Conservation (phyloP, 2,329 filamentous ascomycete genomes). For the Fusarium gaditjirri region DNA sequence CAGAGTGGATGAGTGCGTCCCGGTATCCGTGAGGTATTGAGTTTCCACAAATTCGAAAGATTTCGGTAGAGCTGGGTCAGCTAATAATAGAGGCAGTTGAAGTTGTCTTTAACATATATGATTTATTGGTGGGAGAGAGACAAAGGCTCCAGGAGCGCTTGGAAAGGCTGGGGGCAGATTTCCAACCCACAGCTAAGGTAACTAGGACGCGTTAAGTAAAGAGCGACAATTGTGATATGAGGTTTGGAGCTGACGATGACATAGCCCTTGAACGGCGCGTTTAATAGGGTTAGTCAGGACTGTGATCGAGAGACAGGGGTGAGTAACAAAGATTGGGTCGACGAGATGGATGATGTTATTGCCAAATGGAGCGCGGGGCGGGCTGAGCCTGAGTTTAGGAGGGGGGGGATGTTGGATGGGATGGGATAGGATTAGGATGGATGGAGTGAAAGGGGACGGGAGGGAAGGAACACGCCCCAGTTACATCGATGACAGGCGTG, state of each 20-base stretch:
- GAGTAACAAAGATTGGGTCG: conserved; percentile 36
- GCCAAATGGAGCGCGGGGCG: conserved; percentile 39
- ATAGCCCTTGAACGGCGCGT: conserved; percentile 19
- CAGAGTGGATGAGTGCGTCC: conserved; percentile 24
- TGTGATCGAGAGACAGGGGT: conserved; percentile 28
- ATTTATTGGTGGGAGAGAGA: conserved; percentile 18
- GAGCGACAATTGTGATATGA: conserved; percentile 13
- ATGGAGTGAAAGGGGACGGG: conserved; percentile 32
- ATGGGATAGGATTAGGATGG: not conserved
- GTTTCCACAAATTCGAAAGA: conserved; percentile 25
- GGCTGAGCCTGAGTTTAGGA: conserved; percentile 33
- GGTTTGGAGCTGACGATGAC: conserved; percentile 22
- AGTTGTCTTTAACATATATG: conserved; percentile 14
- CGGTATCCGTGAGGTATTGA: conserved; percentile 9
- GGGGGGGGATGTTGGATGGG: conserved; percentile 18
- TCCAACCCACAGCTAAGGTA: not conserved
- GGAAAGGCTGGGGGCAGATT: conserved; percentile 8
- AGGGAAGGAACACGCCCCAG: conserved; percentile 34
- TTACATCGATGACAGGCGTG: conserved; percentile 10
- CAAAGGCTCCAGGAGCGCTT: conserved; percentile 3
- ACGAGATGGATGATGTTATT: conserved; percentile 44
- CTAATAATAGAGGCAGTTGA: conserved; percentile 28
- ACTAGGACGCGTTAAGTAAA: conserved; percentile 20
- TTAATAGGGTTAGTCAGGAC: conserved; percentile 29
- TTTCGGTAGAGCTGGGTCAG: conserved; percentile 4